These are phyloP conservation scores for Backusella macrospora DNA, from an alignment of 192 early-diverging fungal genomes.

Conservation along the genomic window DNA sequence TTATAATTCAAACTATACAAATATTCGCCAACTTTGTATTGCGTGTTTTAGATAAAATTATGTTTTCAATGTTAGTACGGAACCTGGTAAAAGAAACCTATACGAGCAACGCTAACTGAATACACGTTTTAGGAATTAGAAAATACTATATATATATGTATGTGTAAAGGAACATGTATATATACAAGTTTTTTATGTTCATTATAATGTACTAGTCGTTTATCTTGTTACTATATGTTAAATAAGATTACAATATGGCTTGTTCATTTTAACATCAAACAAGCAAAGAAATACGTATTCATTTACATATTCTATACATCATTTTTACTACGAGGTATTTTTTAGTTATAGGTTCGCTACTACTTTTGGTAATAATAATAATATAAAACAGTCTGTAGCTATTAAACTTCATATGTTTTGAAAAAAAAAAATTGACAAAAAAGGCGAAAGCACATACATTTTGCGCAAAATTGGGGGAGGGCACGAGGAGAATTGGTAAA, in stretches of 20 bases:
- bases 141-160: too few species aligned
- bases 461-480: background rate
- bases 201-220: too few species aligned
- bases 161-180: too few species aligned
- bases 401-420: too few species aligned
- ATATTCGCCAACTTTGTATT: background rate
- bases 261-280: too few species aligned
- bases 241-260: too few species aligned
- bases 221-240: too few species aligned
- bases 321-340: background rate
- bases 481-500: background rate
- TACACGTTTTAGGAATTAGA: too few species aligned
- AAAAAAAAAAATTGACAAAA: conserved; percentile 11
- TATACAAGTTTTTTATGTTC: too few species aligned
- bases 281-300: too few species aligned
- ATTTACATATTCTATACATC: too few species aligned
- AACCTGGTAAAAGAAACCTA: background rate
- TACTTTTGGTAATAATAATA: background rate
- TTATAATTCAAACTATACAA: background rate
- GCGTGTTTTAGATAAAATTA: background rate
- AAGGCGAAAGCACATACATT: background rate
- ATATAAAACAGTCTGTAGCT: too few species aligned
- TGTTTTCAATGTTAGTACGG: background rate
- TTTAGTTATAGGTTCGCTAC: background rate
- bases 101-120: background rate